Conservation (phyloP, 2,329 filamentous ascomycete genomes). For the Diaporthe ilicicola region DNA sequence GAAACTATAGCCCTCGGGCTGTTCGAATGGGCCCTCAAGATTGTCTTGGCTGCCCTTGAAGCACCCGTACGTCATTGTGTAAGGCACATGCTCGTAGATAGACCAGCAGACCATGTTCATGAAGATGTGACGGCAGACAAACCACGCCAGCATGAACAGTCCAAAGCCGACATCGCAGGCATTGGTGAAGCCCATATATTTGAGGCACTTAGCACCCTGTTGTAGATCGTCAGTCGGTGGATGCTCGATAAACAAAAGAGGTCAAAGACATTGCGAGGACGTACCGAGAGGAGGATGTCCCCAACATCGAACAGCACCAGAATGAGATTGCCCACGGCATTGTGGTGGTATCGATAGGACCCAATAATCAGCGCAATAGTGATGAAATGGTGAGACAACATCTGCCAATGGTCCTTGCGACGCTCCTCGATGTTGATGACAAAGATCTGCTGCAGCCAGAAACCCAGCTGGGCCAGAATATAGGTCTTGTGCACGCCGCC, state of each 20-base stretch:
- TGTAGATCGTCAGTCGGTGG: constrained; percentile 25
- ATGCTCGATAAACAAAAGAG: neutral
- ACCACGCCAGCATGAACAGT: constrained; percentile 86
- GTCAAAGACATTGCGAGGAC: constrained; percentile 40
- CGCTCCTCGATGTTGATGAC: constrained; percentile 95
- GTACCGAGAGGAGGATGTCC: constrained; percentile 85
- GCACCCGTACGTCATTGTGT: constrained; percentile 73
- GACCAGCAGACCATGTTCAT: constrained; percentile 86
- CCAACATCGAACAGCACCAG: constrained; percentile 93
- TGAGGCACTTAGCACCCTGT: constrained; percentile 89
- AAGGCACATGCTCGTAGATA: constrained; percentile 72
- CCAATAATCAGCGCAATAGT: constrained; percentile 82
- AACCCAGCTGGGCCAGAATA: constrained; percentile 87
- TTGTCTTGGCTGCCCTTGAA: constrained; percentile 68
- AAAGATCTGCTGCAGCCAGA: constrained; percentile 93
- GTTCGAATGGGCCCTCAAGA: constrained; percentile 60
- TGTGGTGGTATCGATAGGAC: constrained; percentile 88
- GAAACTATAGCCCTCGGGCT: constrained; percentile 59
- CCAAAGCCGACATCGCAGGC: constrained; percentile 86
- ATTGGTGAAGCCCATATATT: constrained; percentile 81
- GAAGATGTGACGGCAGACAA: constrained; percentile 81
- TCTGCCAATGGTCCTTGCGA: constrained; percentile 94
- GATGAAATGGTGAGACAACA: constrained; percentile 94
- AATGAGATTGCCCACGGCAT: constrained; percentile 87
- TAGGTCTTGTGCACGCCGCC: constrained; percentile 83